Conservation (phyloP, 1,284 basidiomycete genomes). For the Boletellus sp. region DNA sequence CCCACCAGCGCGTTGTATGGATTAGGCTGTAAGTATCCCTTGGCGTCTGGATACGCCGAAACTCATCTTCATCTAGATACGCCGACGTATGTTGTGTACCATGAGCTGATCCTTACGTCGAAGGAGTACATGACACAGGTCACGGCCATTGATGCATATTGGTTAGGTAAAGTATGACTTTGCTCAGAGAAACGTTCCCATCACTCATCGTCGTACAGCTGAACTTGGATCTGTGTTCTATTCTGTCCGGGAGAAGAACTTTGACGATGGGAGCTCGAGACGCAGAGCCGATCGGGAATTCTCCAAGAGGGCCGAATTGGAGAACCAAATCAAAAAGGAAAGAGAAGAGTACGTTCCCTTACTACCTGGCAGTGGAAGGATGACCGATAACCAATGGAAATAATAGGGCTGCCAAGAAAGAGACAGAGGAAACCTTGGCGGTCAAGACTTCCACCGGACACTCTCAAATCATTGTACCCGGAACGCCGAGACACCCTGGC, state of each 20-base stretch:
- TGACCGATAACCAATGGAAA: slow-evolving; percentile 6
- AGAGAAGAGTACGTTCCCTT: slow-evolving; percentile 71
- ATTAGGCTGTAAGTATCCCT: slow-evolving; percentile 73
- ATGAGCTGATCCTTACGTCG: slow-evolving; percentile 91
- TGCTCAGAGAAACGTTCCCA: not conserved
- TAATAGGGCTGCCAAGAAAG: slow-evolving; percentile 58
- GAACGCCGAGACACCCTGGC: slow-evolving; percentile 76
- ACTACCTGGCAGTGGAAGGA: not conserved
- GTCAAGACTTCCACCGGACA: slow-evolving; percentile 56
- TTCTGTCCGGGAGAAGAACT: slow-evolving; percentile 93
- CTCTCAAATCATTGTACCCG: slow-evolving; percentile 73
- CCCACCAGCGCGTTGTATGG: slow-evolving; percentile 97
- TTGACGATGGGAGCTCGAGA: slow-evolving; percentile 76
- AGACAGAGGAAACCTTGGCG: slow-evolving; percentile 61
- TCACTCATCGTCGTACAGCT: slow-evolving; percentile 47
- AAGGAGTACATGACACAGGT: slow-evolving; percentile 98
- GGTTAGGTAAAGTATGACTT: slow-evolving; percentile 65
- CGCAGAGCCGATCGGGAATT: slow-evolving; percentile 83
- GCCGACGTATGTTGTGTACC: slow-evolving; percentile 95
- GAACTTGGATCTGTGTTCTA: slow-evolving; percentile 94
- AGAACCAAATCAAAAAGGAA: slow-evolving; percentile 84
- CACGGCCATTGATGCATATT: slow-evolving; percentile 91
- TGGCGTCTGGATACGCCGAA: not conserved
- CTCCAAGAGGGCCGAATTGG: slow-evolving; percentile 83
- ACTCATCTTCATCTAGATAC: slow-evolving; percentile 57